Percentiles rank a stretch among this genome's conserved stretches.
Conservation (phyloP, 352 stramenopile genomes). For the Phytophthora fragariaefolia region DNA sequence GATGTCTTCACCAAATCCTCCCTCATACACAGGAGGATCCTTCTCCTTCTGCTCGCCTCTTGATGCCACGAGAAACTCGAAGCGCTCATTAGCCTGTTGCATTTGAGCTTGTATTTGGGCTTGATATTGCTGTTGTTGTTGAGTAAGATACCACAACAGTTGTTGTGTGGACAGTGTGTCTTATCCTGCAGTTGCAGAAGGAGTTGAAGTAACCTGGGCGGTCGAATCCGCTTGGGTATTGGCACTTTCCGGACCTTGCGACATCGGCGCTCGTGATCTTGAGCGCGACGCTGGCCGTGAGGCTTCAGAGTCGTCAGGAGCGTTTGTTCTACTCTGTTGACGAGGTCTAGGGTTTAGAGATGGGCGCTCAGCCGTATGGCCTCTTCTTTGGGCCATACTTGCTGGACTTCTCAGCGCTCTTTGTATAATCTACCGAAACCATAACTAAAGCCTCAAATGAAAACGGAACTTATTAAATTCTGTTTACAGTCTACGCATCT, state of each 20-base stretch:
- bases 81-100: slow-evolving; percentile 21
- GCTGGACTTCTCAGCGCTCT: background rate
- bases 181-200: background rate
- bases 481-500: background rate
- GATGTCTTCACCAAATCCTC: no score
- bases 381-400: background rate
- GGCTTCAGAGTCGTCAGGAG: no score
- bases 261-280: no score
- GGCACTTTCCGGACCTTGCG: background rate
- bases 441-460: background rate
- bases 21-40: no score
- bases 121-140: slow-evolving; percentile 26
- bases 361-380: no score
- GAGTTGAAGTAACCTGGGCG: no score
- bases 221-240: background rate
- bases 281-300: no score
- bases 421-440: background rate
- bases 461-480: no score
- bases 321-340: no score
- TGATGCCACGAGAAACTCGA: slow-evolving; percentile 12
- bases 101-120: slow-evolving; percentile 17
- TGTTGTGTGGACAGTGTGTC: slow-evolving; percentile 22
- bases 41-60: no score
- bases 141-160: slow-evolving; percentile 17
- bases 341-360: no score